phyloP scores from a whole-genome alignment of 371 early-diverging fungal species.

The Mortierella sp. region DNA sequence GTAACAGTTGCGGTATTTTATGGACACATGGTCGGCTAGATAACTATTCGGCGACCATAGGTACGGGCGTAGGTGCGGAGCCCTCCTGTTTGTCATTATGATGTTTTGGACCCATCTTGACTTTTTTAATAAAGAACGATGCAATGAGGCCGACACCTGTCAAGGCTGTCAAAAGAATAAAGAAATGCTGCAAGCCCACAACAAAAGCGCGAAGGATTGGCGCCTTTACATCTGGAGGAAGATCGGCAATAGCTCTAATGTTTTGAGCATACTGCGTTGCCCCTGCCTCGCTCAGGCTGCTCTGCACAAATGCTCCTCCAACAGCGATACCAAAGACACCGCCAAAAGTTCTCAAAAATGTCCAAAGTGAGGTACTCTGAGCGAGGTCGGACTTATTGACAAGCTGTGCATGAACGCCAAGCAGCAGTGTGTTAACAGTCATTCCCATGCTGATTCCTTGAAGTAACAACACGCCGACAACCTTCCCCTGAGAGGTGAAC shows the following conservation, averaged over 20 bases:
- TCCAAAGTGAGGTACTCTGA: constrained; percentile 52
- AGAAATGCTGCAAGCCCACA: constrained; percentile 70
- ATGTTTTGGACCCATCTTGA: constrained; percentile 38
- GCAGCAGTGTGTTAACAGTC: constrained; percentile 40
- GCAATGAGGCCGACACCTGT: constrained; percentile 22
- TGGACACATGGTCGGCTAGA: not conserved
- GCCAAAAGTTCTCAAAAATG: constrained; percentile 45
- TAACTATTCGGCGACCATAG: constrained; percentile 29
- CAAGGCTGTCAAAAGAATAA: constrained; percentile 65
- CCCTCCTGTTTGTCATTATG: constrained; percentile 15
- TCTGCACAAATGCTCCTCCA: constrained; percentile 45
- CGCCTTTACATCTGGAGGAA: constrained; percentile 20
- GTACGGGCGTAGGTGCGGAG: not conserved
- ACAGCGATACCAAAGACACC: constrained; percentile 54
- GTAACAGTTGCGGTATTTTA: too few species aligned
- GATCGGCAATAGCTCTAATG: constrained; percentile 31
- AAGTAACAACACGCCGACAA: constrained; percentile 20
- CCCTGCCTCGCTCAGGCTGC: constrained; percentile 29
- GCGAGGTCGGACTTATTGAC: constrained; percentile 43
- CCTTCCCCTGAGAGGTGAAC: constrained; percentile 30
- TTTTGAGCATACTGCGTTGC: constrained; percentile 47
- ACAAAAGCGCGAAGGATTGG: constrained; percentile 72
- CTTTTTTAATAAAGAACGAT: constrained; percentile 44
- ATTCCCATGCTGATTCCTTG: constrained; percentile 42
- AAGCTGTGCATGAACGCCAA: constrained; percentile 46